A percentile compares a stretch with the other conserved stretches of the same genome.
Conservation (phyloP, 441 rosid species). For the Macaranga tanarius region DNA sequence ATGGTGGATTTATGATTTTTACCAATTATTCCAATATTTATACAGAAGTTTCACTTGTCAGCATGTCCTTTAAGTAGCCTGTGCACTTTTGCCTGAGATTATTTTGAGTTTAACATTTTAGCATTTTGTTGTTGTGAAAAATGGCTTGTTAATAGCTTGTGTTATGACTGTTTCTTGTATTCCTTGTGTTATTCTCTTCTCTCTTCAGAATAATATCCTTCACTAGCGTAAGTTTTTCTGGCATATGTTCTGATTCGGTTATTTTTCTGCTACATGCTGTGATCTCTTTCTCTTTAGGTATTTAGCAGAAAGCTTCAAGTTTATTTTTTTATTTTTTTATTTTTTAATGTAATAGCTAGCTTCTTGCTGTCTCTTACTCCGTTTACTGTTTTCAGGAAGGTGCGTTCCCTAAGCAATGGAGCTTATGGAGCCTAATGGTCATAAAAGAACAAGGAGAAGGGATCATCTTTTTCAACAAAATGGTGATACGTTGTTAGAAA, state of each 20-base stretch:
- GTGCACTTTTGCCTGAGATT: neutral
- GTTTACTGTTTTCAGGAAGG: conserved; percentile 31
- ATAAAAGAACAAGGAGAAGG: conserved; percentile 47
- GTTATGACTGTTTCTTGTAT: too few relatives aligned
- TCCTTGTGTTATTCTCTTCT: neutral
- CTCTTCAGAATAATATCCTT: neutral
- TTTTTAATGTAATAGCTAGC: neutral
- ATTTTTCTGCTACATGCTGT: neutral
- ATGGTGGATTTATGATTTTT: neutral
- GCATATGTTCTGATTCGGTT: neutral
- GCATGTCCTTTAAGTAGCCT: neutral
- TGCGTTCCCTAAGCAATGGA: conserved; percentile 25
- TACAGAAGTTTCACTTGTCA: neutral
- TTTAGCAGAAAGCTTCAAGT: neutral
- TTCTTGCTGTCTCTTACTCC: neutral
- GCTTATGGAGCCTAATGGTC: conserved; percentile 64
- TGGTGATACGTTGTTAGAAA: conserved; percentile 40
- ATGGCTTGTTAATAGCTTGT: neutral
- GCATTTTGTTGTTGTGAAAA: neutral
- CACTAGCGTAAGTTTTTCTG: neutral
- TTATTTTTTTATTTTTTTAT: neutral
- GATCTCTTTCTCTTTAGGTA: neutral
- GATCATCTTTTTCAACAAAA: conserved; percentile 52
- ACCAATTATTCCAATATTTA: neutral
- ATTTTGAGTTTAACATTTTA: neutral